These are phyloP conservation scores for Endocarpon pusillum DNA, from an alignment of 495 filamentous ascomycete species.

Conservation along the genomic window DNA sequence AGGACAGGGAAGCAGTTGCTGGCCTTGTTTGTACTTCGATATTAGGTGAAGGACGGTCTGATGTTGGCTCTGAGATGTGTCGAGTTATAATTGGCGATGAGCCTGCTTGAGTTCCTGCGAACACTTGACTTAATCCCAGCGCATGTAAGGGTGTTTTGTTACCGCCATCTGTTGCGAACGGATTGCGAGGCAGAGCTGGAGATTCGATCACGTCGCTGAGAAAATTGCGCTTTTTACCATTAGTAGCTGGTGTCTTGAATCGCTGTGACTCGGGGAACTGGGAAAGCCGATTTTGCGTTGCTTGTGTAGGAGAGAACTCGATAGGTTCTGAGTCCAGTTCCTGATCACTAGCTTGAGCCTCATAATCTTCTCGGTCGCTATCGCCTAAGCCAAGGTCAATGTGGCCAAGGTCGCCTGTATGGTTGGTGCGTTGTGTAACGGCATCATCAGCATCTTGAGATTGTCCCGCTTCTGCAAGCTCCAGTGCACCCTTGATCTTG, in stretches of 20 bases:
- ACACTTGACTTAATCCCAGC: constrained; percentile 32
- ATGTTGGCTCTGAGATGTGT: constrained; percentile 22
- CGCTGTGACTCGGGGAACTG: constrained; percentile 33
- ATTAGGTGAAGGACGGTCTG: constrained; percentile 36
- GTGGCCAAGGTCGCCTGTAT: constrained; percentile 31
- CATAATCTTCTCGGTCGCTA: constrained; percentile 8
- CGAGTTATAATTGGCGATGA: constrained; percentile 30
- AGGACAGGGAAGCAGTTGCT: constrained; percentile 19
- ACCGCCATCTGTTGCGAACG: constrained; percentile 26
- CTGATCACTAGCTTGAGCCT: constrained; percentile 18
- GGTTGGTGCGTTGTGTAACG: constrained; percentile 23
- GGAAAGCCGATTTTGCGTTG: constrained; percentile 20
- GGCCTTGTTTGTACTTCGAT: constrained; percentile 26
- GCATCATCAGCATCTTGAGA: constrained; percentile 13
- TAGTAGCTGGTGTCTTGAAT: constrained; percentile 30
- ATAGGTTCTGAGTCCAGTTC: constrained; percentile 25
- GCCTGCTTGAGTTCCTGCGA: constrained; percentile 34
- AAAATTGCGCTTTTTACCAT: constrained; percentile 17
- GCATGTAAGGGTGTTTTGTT: constrained; percentile 8
- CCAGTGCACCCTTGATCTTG: constrained; percentile 10
- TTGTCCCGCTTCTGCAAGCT: constrained; percentile 10
- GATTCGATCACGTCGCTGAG: constrained; percentile 17
- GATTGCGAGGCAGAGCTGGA: constrained; percentile 28
- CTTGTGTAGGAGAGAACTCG: constrained; percentile 4
- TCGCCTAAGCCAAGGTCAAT: constrained; percentile 28